Conservation (phyloP, 768 basidiomycete species). For the Crucibulum laeve region DNA sequence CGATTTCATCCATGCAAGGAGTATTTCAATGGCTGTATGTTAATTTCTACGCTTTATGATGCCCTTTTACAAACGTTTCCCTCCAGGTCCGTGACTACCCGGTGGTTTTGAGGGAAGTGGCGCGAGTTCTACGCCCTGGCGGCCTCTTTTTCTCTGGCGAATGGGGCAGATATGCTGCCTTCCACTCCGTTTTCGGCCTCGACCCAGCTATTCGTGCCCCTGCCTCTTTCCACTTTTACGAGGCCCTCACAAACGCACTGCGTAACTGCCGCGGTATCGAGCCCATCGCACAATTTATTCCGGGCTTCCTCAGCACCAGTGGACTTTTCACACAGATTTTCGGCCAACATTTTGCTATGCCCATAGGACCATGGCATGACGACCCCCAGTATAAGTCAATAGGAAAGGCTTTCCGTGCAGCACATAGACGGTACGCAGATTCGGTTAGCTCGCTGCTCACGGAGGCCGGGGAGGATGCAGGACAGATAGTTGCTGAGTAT, state of each 20-base stretch:
- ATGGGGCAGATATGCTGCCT: conserved; percentile 40
- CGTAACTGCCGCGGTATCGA: conserved; percentile 28
- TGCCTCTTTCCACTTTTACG: conserved; percentile 29
- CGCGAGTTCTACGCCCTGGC: conserved; percentile 63
- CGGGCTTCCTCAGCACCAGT: conserved; percentile 27
- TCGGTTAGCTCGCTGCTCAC: conserved; percentile 45
- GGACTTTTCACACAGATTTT: conserved; percentile 39
- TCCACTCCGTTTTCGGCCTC: conserved; percentile 27
- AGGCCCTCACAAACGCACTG: conserved; percentile 30
- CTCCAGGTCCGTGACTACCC: conserved; percentile 57
- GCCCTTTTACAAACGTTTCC: neutral
- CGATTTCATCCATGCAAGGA: conserved; percentile 67
- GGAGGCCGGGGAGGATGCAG: conserved; percentile 30
- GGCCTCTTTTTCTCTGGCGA: conserved; percentile 69
- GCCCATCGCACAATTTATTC: conserved; percentile 31
- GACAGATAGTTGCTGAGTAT: conserved; percentile 35
- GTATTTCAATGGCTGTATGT: conserved; percentile 57
- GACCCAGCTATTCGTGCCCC: conserved; percentile 33
- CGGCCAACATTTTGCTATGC: conserved; percentile 32
- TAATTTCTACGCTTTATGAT: neutral
- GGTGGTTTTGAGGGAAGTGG: conserved; percentile 49
- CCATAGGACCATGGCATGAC: conserved; percentile 52
- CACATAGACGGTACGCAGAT: conserved; percentile 37
- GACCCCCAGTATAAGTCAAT: conserved; percentile 28
- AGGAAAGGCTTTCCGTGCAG: conserved; percentile 36